Percentiles rank a stretch among this genome's conserved stretches.
phyloP scores from a whole-genome alignment of 345 rosid genomes.

The Noccaea bulbosa region DNA sequence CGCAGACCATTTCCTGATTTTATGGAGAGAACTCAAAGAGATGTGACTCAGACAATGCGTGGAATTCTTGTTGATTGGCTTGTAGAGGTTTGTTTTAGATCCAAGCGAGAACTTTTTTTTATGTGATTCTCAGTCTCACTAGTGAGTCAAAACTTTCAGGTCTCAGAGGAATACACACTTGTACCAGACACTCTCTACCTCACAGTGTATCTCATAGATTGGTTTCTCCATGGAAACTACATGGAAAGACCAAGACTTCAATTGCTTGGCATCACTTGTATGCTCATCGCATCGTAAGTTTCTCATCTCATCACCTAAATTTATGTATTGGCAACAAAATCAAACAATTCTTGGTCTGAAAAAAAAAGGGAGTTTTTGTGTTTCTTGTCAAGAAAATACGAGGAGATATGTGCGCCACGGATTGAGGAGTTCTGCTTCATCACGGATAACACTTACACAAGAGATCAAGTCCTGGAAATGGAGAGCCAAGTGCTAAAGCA shows the following conservation, averaged over 20 bases:
- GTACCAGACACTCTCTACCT: slow-evolving; percentile 87
- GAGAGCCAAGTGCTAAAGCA: slow-evolving; percentile 68
- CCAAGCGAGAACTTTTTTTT: neutral
- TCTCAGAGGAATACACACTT: slow-evolving; percentile 88
- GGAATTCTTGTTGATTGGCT: slow-evolving; percentile 97
- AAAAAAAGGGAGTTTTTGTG: slow-evolving; percentile 23
- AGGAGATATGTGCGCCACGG: slow-evolving; percentile 84
- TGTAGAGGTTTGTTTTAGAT: slow-evolving; percentile 71
- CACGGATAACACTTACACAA: slow-evolving; percentile 83
- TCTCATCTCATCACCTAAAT: slow-evolving; percentile 5
- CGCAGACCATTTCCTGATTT: slow-evolving; percentile 62
- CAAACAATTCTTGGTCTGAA: slow-evolving; percentile 16
- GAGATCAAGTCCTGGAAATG: slow-evolving; percentile 74
- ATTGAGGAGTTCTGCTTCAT: slow-evolving; percentile 92
- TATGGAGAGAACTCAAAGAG: slow-evolving; percentile 75
- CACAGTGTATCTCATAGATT: slow-evolving; percentile 79
- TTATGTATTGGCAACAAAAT: neutral
- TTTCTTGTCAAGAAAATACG: slow-evolving; percentile 67
- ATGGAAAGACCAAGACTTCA: slow-evolving; percentile 80
- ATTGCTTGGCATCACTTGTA: slow-evolving; percentile 94
- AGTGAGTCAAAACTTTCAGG: slow-evolving; percentile 49
- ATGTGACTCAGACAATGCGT: slow-evolving; percentile 84
- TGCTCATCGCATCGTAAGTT: slow-evolving; percentile 94
- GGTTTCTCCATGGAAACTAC: slow-evolving; percentile 71
- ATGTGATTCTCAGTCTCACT: slow-evolving; percentile 10